phyloP scores from a whole-genome alignment of 2,329 filamentous ascomycete species.

The Calonectria honghensis region DNA sequence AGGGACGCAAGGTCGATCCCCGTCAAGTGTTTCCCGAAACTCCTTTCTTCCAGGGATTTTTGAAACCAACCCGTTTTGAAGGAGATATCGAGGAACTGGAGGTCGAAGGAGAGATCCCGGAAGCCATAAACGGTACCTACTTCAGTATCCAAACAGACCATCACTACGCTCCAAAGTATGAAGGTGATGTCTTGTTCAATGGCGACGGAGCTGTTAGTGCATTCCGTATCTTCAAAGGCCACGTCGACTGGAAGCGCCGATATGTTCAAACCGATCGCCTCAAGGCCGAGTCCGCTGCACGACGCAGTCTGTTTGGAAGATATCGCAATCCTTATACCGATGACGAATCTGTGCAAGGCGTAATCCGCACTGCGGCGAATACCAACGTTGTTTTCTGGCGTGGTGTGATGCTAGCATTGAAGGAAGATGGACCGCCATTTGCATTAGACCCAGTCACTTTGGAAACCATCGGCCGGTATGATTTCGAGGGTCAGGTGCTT shows the following conservation, averaged over 20 bases:
- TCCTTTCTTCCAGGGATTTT: no score
- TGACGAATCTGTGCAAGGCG: constrained; percentile 18
- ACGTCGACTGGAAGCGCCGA: background rate
- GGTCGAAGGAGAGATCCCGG: no score
- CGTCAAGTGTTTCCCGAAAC: no score
- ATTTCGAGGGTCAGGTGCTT: constrained; percentile 30
- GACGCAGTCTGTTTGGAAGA: constrained; percentile 33
- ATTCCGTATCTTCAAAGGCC: background rate
- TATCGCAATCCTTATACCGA: constrained; percentile 29
- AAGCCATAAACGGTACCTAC: background rate
- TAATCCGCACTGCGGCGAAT: constrained; percentile 13
- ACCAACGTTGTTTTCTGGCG: constrained; percentile 26
- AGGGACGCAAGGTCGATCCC: no score
- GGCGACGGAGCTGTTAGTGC: constrained; percentile 40
- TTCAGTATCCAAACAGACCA: background rate
- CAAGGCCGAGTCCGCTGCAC: background rate
- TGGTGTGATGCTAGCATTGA: constrained; percentile 11
- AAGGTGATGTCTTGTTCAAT: constrained; percentile 41
- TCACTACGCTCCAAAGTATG: background rate
- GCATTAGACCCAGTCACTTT: constrained; percentile 20
- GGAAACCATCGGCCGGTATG: constrained; percentile 25
- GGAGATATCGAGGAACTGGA: no score
- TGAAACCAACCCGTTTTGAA: no score
- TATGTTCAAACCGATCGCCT: constrained; percentile 9
- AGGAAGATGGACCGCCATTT: constrained; percentile 28